Conservation (phyloP, 73 alveolate genomes). For the Strombidium stylifer region DNA sequence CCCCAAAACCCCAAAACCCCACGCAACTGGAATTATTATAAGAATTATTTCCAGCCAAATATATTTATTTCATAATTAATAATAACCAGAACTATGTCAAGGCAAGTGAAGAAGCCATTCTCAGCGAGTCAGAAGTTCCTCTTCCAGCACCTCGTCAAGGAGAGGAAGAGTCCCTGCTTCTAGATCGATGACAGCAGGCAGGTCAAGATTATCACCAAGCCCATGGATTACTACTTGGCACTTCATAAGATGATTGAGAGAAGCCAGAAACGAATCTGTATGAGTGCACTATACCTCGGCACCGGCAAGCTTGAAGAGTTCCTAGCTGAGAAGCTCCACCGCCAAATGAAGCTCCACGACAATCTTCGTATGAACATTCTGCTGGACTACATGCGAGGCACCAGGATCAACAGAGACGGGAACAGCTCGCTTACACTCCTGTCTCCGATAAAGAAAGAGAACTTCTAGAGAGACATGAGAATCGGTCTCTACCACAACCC, state of each 20-base stretch:
- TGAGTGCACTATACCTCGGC: conserved; percentile 66
- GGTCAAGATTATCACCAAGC: conserved; percentile 53
- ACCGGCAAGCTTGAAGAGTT: conserved; percentile 64
- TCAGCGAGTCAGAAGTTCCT: conserved; percentile 35
- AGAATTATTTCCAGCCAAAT: no score
- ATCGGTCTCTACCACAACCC: conserved; percentile 64
- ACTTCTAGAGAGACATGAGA: conserved; percentile 29
- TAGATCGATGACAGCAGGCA: conserved; percentile 38
- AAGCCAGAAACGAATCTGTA: conserved; percentile 42
- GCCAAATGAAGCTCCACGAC: conserved; percentile 35
- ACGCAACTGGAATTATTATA: no score
- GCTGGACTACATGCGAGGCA: conserved; percentile 70
- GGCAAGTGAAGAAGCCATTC: no score
- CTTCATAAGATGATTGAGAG: conserved; percentile 50
- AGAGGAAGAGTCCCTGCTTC: conserved; percentile 56
- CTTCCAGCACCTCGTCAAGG: conserved; percentile 55
- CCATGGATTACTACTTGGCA: conserved; percentile 66
- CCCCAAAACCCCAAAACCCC: conserved; percentile 12
- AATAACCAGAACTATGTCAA: no score
- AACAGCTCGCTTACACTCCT: background rate
- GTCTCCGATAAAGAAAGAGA: background rate
- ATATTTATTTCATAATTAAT: no score
- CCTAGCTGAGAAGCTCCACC: conserved; percentile 46
- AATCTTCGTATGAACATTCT: conserved; percentile 30
- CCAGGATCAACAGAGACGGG: conserved; percentile 21